phyloP scores from a whole-genome alignment of 2,329 filamentous ascomycete genomes.

The Stemphylium vesicarium region DNA sequence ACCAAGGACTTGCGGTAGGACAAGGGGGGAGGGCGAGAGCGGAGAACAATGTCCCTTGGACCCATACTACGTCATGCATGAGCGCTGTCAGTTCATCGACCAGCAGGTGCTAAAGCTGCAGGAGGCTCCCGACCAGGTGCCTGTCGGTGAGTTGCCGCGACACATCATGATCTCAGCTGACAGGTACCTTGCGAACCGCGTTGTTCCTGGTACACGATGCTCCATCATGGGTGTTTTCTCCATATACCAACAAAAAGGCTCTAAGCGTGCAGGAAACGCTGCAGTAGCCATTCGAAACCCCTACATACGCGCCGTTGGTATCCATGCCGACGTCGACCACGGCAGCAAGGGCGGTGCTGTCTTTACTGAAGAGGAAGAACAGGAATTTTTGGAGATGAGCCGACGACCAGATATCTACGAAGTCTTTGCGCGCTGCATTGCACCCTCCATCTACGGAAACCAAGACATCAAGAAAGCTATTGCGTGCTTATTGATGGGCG shows the following conservation, averaged over 20 bases:
- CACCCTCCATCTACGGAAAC: slow-evolving; percentile 97
- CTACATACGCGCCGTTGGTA: slow-evolving; percentile 90
- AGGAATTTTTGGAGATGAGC: slow-evolving; percentile 93
- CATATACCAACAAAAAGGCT: slow-evolving; percentile 92
- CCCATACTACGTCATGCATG: slow-evolving; percentile 94
- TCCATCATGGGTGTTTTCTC: slow-evolving; percentile 97
- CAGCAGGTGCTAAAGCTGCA: slow-evolving; percentile 98
- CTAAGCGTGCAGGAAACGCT: slow-evolving; percentile 74
- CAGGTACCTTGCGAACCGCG: slow-evolving; percentile 90
- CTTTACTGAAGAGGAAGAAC: slow-evolving; percentile 95
- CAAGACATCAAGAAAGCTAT: slow-evolving; percentile 97
- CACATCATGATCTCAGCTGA: slow-evolving; percentile 98
- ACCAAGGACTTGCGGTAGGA: slow-evolving; percentile 76
- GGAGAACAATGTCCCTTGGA: slow-evolving; percentile 85
- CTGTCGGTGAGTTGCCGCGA: slow-evolving; percentile 91
- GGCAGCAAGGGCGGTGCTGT: slow-evolving; percentile 82
- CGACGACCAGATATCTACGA: slow-evolving; percentile 91
- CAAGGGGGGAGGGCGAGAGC: slow-evolving; percentile 68
- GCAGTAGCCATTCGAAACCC: slow-evolving; percentile 96
- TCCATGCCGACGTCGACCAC: slow-evolving; percentile 88
- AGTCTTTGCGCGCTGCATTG: slow-evolving; percentile 88
- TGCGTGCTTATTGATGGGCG: slow-evolving; percentile 88
- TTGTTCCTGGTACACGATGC: slow-evolving; percentile 93
- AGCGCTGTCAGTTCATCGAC: slow-evolving; percentile 93
- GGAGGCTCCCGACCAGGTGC: slow-evolving; percentile 95